phyloP scores from a whole-genome alignment of 129 eudicot genomes.

The Kitagawia praeruptora region DNA sequence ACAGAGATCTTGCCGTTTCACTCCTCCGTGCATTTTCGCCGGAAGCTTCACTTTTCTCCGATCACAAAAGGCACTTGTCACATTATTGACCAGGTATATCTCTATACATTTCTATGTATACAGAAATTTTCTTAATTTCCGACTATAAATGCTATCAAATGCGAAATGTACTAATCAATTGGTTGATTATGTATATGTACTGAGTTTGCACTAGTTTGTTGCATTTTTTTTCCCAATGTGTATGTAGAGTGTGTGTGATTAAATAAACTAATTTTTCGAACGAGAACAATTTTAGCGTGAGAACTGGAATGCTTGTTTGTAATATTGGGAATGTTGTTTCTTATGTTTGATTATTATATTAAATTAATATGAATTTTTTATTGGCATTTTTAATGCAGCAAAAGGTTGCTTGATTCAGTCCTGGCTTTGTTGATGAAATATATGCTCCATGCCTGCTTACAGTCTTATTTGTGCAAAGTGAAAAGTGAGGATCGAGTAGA shows the following conservation, averaged over 20 bases:
- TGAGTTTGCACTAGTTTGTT: background rate
- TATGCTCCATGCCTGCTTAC: background rate
- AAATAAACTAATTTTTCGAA: background rate
- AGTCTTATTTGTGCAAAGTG: background rate
- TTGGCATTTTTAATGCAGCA: background rate
- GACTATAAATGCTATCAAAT: conserved; percentile 10
- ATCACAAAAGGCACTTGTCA: conserved; percentile 5
- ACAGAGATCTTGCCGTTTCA: conserved; percentile 34
- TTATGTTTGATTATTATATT: background rate
- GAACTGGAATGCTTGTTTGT: background rate
- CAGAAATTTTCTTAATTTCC: conserved; percentile 3
- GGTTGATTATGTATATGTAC: background rate
- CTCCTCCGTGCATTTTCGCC: conserved; percentile 30
- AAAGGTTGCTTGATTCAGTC: background rate
- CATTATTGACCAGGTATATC: conserved; percentile 6
- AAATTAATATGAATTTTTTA: background rate
- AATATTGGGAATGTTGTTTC: background rate
- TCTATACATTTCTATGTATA: background rate
- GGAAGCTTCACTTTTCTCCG: conserved; percentile 12
- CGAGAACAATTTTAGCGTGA: background rate
- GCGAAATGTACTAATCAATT: background rate
- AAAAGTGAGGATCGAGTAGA: background rate
- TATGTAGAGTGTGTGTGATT: too few species aligned
- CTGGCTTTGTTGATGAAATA: background rate
- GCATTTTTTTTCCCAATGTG: background rate